Percentiles rank a stretch among this genome's conserved stretches.
These are phyloP conservation scores for Pseudomassariella vexata DNA, from an alignment of 2,329 filamentous ascomycete genomes.

Conservation along the genomic window DNA sequence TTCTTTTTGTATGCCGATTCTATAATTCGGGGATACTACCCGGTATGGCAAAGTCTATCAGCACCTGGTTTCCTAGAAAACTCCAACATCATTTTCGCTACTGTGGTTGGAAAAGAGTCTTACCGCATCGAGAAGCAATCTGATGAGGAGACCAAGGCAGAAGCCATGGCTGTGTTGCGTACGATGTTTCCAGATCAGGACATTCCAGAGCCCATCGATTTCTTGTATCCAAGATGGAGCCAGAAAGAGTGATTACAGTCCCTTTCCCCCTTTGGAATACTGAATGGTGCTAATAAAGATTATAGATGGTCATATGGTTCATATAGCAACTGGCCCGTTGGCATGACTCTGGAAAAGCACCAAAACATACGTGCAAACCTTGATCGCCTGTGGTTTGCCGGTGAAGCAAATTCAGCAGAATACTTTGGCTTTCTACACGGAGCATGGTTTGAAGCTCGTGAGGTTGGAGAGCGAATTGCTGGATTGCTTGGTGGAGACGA, in stretches of 20 bases:
- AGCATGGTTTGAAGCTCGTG: conserved; percentile 51
- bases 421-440: conserved; percentile 65
- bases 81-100: conserved; percentile 62
- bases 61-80: conserved; percentile 51
- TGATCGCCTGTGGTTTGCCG: conserved; percentile 57
- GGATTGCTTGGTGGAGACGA: conserved; percentile 21
- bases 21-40: conserved; percentile 37
- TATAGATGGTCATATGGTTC: conserved; percentile 46
- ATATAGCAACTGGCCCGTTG: conserved; percentile 63
- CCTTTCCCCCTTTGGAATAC: background rate
- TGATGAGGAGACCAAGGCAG: conserved; percentile 49
- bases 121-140: conserved; percentile 54
- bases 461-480: conserved; percentile 39
- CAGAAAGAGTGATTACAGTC: conserved; percentile 18
- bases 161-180: conserved; percentile 52
- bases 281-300: conserved; percentile 10
- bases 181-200: conserved; percentile 54
- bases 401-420: conserved; percentile 56
- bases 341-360: conserved; percentile 58
- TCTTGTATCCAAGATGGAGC: conserved; percentile 58
- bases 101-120: conserved; percentile 50
- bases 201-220: conserved; percentile 54
- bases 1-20: conserved; percentile 41
- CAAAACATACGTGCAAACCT: conserved; percentile 64
- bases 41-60: conserved; percentile 60